These are phyloP conservation scores for Excoecaria cochinchinensis DNA, from an alignment of 345 rosid species.

Conservation along the genomic window DNA sequence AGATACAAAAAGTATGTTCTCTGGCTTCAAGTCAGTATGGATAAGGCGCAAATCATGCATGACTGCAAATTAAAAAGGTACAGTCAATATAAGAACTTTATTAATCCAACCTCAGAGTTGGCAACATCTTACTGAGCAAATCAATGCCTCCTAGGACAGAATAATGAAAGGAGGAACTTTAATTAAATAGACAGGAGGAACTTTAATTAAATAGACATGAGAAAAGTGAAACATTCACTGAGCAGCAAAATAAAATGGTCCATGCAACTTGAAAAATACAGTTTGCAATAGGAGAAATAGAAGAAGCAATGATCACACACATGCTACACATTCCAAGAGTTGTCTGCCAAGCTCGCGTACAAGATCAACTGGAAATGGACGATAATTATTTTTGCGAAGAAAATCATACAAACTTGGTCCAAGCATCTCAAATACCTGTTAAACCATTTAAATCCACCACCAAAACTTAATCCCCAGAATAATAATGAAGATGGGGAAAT, in stretches of 20 bases:
- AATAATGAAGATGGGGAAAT: constrained; percentile 20
- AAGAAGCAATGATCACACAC: constrained; percentile 42
- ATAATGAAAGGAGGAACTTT: background rate
- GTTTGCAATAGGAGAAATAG: constrained; percentile 19
- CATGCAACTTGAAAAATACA: constrained; percentile 18
- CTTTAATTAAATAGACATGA: background rate
- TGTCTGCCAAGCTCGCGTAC: constrained; percentile 74
- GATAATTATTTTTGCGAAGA: constrained; percentile 67
- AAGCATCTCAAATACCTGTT: constrained; percentile 82
- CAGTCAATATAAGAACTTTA: constrained; percentile 11
- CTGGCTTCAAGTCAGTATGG: constrained; percentile 71
- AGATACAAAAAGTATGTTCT: constrained; percentile 61
- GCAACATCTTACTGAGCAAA: constrained; percentile 1
- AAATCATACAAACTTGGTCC: constrained; percentile 79
- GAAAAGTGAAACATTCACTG: background rate
- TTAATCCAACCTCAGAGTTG: constrained; percentile 6
- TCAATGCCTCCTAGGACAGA: background rate
- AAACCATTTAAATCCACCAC: constrained; percentile 39
- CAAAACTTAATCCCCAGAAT: constrained; percentile 34
- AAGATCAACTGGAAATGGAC: constrained; percentile 69
- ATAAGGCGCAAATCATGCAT: constrained; percentile 65
- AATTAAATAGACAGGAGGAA: background rate
- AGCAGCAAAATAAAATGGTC: constrained; percentile 1
- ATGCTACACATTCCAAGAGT: constrained; percentile 80
- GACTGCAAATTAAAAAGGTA: constrained; percentile 42